Percentiles rank a stretch among this genome's conserved stretches.
phyloP scores from a whole-genome alignment of 345 rosid species.

The Turritis glabra region DNA sequence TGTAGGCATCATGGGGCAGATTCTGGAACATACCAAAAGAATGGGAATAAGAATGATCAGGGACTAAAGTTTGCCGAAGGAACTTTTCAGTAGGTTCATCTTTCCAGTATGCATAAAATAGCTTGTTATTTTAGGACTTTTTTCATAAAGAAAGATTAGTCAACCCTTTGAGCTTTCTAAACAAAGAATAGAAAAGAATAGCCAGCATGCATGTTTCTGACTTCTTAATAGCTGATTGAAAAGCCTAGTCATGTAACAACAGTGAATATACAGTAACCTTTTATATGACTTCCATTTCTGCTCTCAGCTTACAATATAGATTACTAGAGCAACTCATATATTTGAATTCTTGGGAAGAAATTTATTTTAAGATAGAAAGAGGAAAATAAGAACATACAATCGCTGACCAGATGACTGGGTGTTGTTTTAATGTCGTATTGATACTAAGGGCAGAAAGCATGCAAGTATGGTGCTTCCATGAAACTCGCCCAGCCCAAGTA shows the following conservation, averaged over 20 bases:
- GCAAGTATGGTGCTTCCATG: constrained; percentile 98
- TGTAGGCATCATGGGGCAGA: constrained; percentile 97
- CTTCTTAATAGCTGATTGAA: constrained; percentile 11
- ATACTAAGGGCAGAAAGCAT: constrained; percentile 94
- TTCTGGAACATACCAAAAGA: constrained; percentile 54
- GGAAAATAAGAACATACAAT: constrained; percentile 59
- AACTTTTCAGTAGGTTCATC: constrained; percentile 9
- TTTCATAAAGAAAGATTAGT: not conserved
- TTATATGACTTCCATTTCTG: constrained; percentile 5
- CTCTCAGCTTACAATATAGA: constrained; percentile 17
- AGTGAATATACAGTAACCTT: constrained; percentile 10
- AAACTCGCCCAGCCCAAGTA: constrained; percentile 91
- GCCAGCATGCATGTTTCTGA: too few relatives aligned
- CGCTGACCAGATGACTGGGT: constrained; percentile 97
- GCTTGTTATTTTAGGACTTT: constrained; percentile 1
- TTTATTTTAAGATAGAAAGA: not conserved
- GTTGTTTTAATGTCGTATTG: constrained; percentile 90
- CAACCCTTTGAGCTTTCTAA: constrained; percentile 21
- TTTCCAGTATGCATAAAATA: constrained; percentile 10
- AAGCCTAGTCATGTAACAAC: constrained; percentile 27
- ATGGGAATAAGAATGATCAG: constrained; percentile 21
- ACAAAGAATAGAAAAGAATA: not conserved
- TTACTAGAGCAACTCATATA: constrained; percentile 5
- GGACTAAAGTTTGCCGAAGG: constrained; percentile 20
- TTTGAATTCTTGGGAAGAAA: constrained; percentile 19